Base-by-base conservation (phyloP, 495 filamentous ascomycete species). In the Penicillium atrosanguineum region DNA sequence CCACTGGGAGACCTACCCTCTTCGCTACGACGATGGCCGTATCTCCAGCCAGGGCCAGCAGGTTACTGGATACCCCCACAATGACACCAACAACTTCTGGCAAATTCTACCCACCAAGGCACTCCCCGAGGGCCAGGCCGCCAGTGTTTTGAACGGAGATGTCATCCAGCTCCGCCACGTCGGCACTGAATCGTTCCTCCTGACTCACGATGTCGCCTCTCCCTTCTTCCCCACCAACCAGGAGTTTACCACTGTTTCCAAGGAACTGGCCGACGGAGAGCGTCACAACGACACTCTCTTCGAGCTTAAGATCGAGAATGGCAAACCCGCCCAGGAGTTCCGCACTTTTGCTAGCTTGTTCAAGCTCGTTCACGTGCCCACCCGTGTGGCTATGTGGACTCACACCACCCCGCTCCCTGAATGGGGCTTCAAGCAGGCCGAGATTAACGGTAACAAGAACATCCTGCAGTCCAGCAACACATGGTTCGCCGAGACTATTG, bases 391-490 rank as follows among this genome's bases (percentile, higher is more conserved):
- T 51, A 94, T 98, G 92, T 98, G 94, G 94, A 98, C 94, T 2
- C 93, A 96, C 69, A 86, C 88, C 7, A 91, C 83, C 29, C 89
- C 94, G 18, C 85, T 98, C 15, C 94, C 94, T 1, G 94, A 98
- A 15, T 98, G 94, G 94, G 94, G 81, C 28, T 92, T 85, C 72
- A 95, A 95, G 69, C 94, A 98, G 64, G 91, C 95, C 56, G 94
- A 98, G 69, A 97, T 98, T 77, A 98, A 98, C 68, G 94, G 94
- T 47, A 98, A 98, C 83, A 98, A 98, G 83, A 95, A 96, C 70
- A 72, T 95, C 45, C 78, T 83, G 41, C 90, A 95, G 61, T 81
- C 83, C 64, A 96, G 90, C 69, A 98, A 98, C 66, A 77, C 96
- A 57, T 98, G 94, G 94, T 88, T 85, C 59, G 87, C 91, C 8